A percentile compares a stretch with the other conserved stretches of the same genome.
phyloP scores from a whole-genome alignment of 176 grass and related monocot species.

The Phyllostachys edulis region DNA sequence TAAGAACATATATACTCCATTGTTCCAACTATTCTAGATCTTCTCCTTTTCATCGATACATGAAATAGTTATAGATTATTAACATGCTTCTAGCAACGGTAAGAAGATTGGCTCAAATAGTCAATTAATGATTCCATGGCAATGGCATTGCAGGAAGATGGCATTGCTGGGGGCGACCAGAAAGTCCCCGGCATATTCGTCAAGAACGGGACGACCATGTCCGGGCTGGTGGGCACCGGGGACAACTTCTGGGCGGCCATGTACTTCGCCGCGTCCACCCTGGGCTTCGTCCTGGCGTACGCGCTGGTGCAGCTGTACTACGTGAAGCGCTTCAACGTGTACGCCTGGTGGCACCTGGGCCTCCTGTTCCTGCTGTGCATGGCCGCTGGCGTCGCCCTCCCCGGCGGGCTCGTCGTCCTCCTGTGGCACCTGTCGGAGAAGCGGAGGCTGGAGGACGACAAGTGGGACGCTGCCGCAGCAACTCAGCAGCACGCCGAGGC shows the following conservation, averaged over 20 bases:
- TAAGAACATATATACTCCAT: slow-evolving; percentile 23
- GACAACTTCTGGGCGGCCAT: slow-evolving; percentile 71
- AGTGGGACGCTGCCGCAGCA: background rate
- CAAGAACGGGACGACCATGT: slow-evolving; percentile 65
- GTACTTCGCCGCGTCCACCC: slow-evolving; percentile 70
- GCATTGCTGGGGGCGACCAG: slow-evolving; percentile 41
- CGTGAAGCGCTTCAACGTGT: slow-evolving; percentile 53
- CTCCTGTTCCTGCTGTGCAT: slow-evolving; percentile 74
- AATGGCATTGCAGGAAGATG: slow-evolving; percentile 69
- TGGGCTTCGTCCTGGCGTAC: slow-evolving; percentile 65
- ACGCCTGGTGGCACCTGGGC: slow-evolving; percentile 84
- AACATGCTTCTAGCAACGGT: background rate
- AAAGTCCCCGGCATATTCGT: slow-evolving; percentile 57
- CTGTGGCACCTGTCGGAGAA: slow-evolving; percentile 76
- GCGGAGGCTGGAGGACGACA: slow-evolving; percentile 42
- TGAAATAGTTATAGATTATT: background rate
- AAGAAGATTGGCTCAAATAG: background rate
- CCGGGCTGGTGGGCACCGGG: slow-evolving; percentile 85
- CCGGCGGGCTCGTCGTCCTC: slow-evolving; percentile 70
- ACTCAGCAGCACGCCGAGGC: background rate
- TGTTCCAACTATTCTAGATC: background rate
- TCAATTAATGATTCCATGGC: slow-evolving; percentile 11
- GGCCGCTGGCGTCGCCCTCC: slow-evolving; percentile 53
- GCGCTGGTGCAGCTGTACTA: slow-evolving; percentile 72
- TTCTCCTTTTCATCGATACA: background rate